Base-by-base conservation (phyloP, 257 asterid species). In the Capsicum pubescens region DNA sequence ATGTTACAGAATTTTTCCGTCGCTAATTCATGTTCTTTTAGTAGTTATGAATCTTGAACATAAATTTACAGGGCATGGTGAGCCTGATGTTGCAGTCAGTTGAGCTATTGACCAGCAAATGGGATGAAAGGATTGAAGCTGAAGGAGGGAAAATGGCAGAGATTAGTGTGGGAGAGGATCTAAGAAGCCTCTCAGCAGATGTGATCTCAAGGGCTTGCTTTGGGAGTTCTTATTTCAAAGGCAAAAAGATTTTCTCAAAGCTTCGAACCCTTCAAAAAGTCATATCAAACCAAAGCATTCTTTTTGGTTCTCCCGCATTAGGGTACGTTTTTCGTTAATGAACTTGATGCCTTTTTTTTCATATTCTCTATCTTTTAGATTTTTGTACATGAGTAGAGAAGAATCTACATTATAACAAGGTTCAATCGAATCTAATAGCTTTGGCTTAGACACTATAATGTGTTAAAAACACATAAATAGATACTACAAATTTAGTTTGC, bases 121-220 rank as follows among this genome's bases (percentile, higher is more conserved):
- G 98, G 98, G 95, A 93, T 39, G 87, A 83, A 7, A 58, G 64
- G 52, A 87, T 89, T 64, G 93, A 87, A 46, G 79, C 87, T 2
- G 86, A 90, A 76, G 91, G 86, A 46, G 90, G 93, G 0, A 78
- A 36, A 50, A 82, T 85, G 64, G 95, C 87, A 21, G 97, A 95
- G 70, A 90, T 95, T 77, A 83, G 59, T 63, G 97, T 90, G 50
- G 97, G 90, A 63, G 93, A 93, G 56, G 95, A 92, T 83, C 84
- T 95, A 59, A 91, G 97, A 85, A 88, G 92, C 80, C 78, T 91
- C n/a, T 90, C 98, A 3, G 98, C 89, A n/a, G 98, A 95, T 84
- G 95, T 95, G 9, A 95, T 95, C 82, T 91, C 97, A 16, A 91
- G 92, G 88, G 94, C 97, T 15, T 95, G 95, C 83, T 95, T 95